Conservation (phyloP, 148 eudicot genomes). For the Arbutus unedo region DNA sequence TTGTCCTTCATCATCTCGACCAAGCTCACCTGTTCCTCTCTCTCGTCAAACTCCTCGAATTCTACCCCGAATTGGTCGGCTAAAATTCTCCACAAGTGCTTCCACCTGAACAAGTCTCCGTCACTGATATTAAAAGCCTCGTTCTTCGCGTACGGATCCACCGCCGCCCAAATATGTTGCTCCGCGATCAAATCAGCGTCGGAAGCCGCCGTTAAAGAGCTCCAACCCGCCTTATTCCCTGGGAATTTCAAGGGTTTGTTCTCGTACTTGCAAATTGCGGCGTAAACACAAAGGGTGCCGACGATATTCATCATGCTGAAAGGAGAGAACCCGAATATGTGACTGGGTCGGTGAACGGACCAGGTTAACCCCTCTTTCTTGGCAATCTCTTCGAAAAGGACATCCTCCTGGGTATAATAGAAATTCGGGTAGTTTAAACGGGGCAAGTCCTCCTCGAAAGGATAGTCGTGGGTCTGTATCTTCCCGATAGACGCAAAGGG, state of each 20-base stretch:
- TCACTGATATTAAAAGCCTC: conserved; percentile 15
- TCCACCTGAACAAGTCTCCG: conserved; percentile 23
- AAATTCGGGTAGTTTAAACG: conserved; percentile 15
- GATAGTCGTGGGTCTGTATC: conserved; percentile 11
- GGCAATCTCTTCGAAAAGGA: conserved; percentile 11
- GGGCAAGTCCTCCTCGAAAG: conserved; percentile 21
- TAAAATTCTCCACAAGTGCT: conserved; percentile 16
- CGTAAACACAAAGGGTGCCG: conserved; percentile 17
- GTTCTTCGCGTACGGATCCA: conserved; percentile 17
- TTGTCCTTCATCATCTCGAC: conserved; percentile 20
- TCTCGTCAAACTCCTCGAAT: conserved; percentile 18
- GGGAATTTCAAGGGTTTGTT: conserved; percentile 16
- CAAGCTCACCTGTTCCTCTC: background rate
- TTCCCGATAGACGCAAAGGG: conserved; percentile 7
- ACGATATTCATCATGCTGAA: conserved; percentile 15
- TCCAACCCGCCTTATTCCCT: conserved; percentile 14
- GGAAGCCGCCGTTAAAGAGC: background rate
- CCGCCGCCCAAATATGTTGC: conserved; percentile 17
- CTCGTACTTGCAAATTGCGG: conserved; percentile 19
- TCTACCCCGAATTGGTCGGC: conserved; percentile 16
- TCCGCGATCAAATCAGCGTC: conserved; percentile 24
- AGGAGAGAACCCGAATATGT: conserved; percentile 18
- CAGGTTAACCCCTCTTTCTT: conserved; percentile 15
- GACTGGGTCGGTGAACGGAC: conserved; percentile 21
- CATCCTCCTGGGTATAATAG: conserved; percentile 24